Conservation (phyloP, 2,329 filamentous ascomycete genomes). For the Byssochlamys sp. region DNA sequence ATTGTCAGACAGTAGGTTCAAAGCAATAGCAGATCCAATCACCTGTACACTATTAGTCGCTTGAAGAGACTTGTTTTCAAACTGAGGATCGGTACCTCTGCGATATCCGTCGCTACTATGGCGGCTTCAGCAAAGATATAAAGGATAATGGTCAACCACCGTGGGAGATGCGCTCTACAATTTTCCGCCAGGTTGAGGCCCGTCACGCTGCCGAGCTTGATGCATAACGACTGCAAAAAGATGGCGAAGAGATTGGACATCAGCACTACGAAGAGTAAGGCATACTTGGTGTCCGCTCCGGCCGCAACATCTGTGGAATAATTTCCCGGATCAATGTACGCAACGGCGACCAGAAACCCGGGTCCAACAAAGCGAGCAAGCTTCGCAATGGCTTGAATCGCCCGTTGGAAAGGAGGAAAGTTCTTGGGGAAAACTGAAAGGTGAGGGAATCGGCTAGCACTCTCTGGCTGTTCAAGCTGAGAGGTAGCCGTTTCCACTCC, state of each 20-base stretch:
- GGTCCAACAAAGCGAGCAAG: conserved; percentile 39
- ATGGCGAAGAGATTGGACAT: conserved; percentile 42
- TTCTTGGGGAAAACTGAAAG: conserved; percentile 14
- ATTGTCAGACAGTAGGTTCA: conserved; percentile 43
- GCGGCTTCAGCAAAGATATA: conserved; percentile 57
- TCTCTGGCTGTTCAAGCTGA: conserved; percentile 19
- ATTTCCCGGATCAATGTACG: conserved; percentile 43
- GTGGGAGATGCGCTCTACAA: conserved; percentile 55
- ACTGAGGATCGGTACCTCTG: conserved; percentile 44
- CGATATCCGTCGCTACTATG: conserved; percentile 63
- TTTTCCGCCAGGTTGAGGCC: conserved; percentile 59
- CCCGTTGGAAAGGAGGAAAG: conserved; percentile 8
- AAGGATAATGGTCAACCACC: conserved; percentile 54
- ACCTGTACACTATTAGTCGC: conserved; percentile 28
- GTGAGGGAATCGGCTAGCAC: conserved; percentile 23
- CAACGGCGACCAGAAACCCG: conserved; percentile 40
- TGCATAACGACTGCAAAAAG: conserved; percentile 39
- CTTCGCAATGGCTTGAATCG: conserved; percentile 26
- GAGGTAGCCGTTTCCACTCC: conserved; percentile 21
- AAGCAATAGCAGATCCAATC: conserved; percentile 48
- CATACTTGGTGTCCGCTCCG: conserved; percentile 36
- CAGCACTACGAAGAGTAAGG: conserved; percentile 39
- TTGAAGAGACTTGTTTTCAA: background rate
- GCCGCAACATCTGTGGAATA: conserved; percentile 43
- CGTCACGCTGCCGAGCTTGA: conserved; percentile 59